phyloP scores from a whole-genome alignment of 2,329 filamentous ascomycete species.

The Scedosporium boydii region DNA sequence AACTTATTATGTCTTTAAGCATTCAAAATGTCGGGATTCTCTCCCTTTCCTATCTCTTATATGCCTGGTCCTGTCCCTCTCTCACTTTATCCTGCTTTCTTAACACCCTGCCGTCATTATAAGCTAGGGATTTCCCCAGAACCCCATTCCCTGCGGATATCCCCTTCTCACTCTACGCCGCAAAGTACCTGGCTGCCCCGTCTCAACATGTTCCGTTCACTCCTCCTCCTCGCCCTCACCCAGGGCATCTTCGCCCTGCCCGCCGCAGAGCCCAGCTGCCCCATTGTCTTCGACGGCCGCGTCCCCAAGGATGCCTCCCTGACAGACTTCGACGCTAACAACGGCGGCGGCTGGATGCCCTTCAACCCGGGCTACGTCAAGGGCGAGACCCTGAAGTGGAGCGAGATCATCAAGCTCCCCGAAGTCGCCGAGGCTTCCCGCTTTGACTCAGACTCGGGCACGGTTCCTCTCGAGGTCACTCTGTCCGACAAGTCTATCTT shows the following conservation, averaged over 20 bases:
- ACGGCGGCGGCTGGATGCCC: slow-evolving; percentile 17
- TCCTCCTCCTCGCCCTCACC: slow-evolving; percentile 2
- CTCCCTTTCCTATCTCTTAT: neutral
- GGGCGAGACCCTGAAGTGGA: slow-evolving; percentile 23
- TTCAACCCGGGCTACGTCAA: slow-evolving; percentile 28
- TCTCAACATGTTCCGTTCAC: slow-evolving; percentile 1
- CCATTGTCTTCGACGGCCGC: slow-evolving; percentile 27
- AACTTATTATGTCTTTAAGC: neutral
- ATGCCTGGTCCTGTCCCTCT: neutral
- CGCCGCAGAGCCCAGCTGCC: slow-evolving; percentile 17
- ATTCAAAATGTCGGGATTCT: neutral
- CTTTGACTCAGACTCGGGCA: slow-evolving; percentile 26
- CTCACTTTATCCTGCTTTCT: neutral
- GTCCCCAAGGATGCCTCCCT: slow-evolving; percentile 16
- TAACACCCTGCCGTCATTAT: neutral
- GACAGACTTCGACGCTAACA: slow-evolving; percentile 21
- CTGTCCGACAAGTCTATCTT: slow-evolving; percentile 34
- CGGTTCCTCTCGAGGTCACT: slow-evolving; percentile 30
- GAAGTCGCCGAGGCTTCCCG: slow-evolving; percentile 14
- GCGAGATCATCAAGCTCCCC: slow-evolving; percentile 25
- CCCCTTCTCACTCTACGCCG: no score
- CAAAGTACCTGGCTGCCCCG: no score
- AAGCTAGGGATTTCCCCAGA: no score
- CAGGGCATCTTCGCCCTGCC: neutral
- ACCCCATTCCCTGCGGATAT: no score